phyloP scores from a whole-genome alignment of 305 asterid genomes.

The Solanum chacoense region DNA sequence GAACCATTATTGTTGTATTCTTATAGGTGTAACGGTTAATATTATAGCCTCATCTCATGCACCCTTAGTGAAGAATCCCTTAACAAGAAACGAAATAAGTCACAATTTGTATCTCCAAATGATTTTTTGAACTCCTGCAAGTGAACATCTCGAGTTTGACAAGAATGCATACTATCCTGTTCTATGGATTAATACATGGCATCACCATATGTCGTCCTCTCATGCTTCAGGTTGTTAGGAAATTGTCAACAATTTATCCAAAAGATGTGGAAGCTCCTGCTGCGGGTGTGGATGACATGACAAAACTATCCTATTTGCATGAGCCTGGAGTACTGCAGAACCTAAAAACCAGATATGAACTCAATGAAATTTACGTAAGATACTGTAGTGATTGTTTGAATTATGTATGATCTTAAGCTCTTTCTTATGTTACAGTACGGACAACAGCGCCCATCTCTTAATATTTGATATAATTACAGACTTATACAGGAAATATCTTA shows the following conservation, averaged over 20 bases:
- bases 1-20: neutral
- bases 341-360: conserved; percentile 87
- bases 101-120: neutral
- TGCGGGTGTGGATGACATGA: conserved; percentile 99
- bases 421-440: neutral
- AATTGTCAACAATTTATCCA: conserved; percentile 75
- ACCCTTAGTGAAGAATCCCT: neutral
- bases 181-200: neutral
- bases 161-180: neutral
- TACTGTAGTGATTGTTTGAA: neutral
- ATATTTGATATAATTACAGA: conserved; percentile 43
- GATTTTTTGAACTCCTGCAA: neutral
- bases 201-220: neutral
- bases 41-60: neutral
- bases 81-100: neutral
- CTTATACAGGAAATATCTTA: conserved; percentile 94
- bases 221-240: conserved; percentile 47
- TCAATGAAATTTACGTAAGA: conserved; percentile 87
- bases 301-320: conserved; percentile 89
- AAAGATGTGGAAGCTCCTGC: conserved; percentile 95
- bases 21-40: neutral
- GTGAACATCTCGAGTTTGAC: neutral
- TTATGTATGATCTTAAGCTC: neutral
- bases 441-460: conserved; percentile 13
- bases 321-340: conserved; percentile 96